These are phyloP conservation scores for Diaporthe citrichinensis DNA, from an alignment of 2,329 filamentous ascomycete genomes.

Conservation along the genomic window DNA sequence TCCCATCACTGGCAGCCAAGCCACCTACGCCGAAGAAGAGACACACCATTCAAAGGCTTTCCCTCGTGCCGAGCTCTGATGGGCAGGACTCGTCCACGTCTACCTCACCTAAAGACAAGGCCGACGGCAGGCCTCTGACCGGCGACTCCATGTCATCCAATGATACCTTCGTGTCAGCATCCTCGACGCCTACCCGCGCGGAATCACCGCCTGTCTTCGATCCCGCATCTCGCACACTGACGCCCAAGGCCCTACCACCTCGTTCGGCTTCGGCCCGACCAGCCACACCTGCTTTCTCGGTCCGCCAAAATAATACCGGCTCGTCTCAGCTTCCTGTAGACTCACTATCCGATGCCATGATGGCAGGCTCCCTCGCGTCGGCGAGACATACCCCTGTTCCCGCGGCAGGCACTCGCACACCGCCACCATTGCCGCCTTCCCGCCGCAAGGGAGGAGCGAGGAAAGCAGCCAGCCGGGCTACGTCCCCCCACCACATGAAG, in stretches of 20 bases:
- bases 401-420: conserved; percentile 50
- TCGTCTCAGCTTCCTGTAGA: conserved; percentile 63
- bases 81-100: conserved; percentile 36
- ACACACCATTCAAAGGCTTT: conserved; percentile 9
- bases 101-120: neutral
- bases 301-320: conserved; percentile 43
- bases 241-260: conserved; percentile 44
- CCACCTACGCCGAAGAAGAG: conserved; percentile 30
- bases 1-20: conserved; percentile 10
- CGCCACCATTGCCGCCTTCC: conserved; percentile 54
- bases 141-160: conserved; percentile 56
- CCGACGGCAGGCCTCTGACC: conserved; percentile 41
- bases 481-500: conserved; percentile 68
- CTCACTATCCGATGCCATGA: conserved; percentile 80
- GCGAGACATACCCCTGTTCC: conserved; percentile 61
- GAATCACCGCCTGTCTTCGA: conserved; percentile 33
- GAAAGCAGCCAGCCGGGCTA: conserved; percentile 56
- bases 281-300: conserved; percentile 37
- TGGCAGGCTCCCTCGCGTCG: conserved; percentile 81
- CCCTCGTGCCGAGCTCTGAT: conserved; percentile 22
- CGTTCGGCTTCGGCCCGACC: conserved; percentile 37
- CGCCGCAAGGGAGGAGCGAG: conserved; percentile 46
- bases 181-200: conserved; percentile 45
- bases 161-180: conserved; percentile 61
- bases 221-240: conserved; percentile 21